Evolutionary conservation across 306 rosid species (phyloP), one percentile per base, ranked within the genome.

Genomic region (Macrotyloma uniflorum): DNA sequence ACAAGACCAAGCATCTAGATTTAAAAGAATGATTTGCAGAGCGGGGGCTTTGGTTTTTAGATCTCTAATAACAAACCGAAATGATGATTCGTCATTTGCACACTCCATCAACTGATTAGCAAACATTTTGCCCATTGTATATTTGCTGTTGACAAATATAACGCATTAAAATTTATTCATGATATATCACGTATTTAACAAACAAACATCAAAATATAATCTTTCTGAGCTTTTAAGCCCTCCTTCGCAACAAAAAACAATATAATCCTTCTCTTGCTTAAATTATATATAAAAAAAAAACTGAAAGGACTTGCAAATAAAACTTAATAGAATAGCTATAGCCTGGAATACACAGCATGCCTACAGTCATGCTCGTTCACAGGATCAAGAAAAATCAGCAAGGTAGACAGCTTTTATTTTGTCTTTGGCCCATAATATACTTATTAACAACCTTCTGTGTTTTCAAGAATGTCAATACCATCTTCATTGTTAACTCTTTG

Each of bases 41-140:
- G 78, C 70, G 46, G 93, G 89, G 75, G 86, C 70, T 80, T 72
- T 84, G 75, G 90, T 86, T 82, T 84, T 81, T 80, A 95, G 80
- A 77, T 95, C 98, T 78, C 87, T 88, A 63, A 91, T 80, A 75
- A 88, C 85, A n/a, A 91, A 93, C 79, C 99, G 90, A 83, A 86
- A 95, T n/a, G 92, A 85, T 55, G 93, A 84, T 87, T 93, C 97
- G 49, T 91, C 96, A 51, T 80, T 85, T 64, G 97, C 94, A 84
- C 85, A 84, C 82, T 91, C 93, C 46, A 87, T 59, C 82, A 93
- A 87, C 91, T 85, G 95, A 85, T 74, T 84, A 19, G 90, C 89
- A 47, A 91, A 93, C 99, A 95, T 89, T 76, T 84, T 88, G 50
- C 82, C 96, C 87, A 87, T n/a, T 33, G 94, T 85, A 75, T 93